phyloP scores from a whole-genome alignment of 495 filamentous ascomycete species.

The Annulohypoxylon moriforme region DNA sequence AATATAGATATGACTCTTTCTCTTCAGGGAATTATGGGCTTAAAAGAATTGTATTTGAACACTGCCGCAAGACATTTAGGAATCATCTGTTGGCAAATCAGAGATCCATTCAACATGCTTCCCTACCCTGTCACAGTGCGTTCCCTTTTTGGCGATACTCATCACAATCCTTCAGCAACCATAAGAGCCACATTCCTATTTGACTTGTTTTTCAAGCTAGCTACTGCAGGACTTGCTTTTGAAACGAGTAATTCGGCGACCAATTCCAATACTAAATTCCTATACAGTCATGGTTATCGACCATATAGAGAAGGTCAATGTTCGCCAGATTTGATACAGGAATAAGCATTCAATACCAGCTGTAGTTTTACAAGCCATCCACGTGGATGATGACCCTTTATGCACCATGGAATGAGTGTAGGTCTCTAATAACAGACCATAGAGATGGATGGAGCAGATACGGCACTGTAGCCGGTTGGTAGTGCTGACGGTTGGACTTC shows the following conservation, averaged over 20 bases:
- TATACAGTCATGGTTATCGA: neutral
- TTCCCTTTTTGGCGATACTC: constrained; percentile 21
- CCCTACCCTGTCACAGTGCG: constrained; percentile 36
- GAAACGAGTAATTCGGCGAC: constrained; percentile 3
- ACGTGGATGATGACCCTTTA: constrained; percentile 1
- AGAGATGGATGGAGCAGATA: constrained; percentile 20
- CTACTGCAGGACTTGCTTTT: constrained; percentile 5
- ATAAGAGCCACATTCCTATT: neutral
- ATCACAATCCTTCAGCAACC: constrained; percentile 30
- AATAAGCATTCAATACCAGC: neutral
- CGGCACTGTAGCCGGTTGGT: neutral
- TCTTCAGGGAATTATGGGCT: neutral
- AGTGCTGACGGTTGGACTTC: constrained; percentile 19
- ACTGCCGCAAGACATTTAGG: constrained; percentile 1
- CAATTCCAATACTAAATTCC: neutral
- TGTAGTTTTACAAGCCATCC: constrained; percentile 3
- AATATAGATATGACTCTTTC: neutral
- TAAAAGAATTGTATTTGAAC: neutral
- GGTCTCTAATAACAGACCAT: neutral
- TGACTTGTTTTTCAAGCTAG: neutral
- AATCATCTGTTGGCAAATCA: constrained; percentile 3
- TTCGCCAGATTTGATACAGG: neutral
- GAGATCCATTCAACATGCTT: neutral
- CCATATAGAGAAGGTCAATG: neutral
- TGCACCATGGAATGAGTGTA: neutral